Conservation (phyloP, 2,329 filamentous ascomycete genomes). For the Cryphonectria naterciae region DNA sequence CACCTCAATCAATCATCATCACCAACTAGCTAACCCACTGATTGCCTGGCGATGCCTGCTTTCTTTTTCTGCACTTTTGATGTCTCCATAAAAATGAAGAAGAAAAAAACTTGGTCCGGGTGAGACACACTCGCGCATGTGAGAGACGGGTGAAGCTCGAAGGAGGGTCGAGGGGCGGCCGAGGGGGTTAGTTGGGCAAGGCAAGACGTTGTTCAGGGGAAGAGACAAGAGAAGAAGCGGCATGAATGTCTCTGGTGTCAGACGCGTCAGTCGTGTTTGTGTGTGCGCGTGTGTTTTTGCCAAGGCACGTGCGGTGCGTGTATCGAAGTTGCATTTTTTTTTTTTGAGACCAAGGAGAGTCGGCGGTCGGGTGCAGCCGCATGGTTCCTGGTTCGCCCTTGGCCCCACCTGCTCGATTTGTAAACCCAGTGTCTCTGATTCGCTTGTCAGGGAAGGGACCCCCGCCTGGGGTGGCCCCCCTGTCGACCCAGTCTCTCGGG, state of each 20-base stretch:
- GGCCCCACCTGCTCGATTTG: conserved; percentile 17
- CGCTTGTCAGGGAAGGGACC: background rate
- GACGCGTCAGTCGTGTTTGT: background rate
- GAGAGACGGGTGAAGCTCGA: background rate
- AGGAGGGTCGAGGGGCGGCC: background rate
- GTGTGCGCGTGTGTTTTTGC: background rate
- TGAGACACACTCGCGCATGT: background rate
- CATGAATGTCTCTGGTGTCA: background rate
- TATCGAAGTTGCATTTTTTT: background rate
- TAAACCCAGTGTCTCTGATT: conserved; percentile 8
- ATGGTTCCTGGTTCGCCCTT: background rate
- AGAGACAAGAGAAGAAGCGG: background rate
- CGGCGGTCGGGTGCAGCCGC: conserved; percentile 5
- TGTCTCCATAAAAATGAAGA: background rate
- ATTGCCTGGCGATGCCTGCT: background rate
- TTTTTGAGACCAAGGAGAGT: background rate
- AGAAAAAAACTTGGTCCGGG: background rate
- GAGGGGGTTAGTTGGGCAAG: background rate
- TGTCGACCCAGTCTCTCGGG: conserved; percentile 14
- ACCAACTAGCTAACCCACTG: background rate
- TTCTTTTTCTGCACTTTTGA: background rate
- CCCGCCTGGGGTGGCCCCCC: background rate
- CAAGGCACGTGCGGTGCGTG: too few species aligned
- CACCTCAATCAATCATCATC: background rate
- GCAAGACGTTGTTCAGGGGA: background rate